These are phyloP conservation scores for Straminergon stramineum DNA, from an alignment of 225 moss, liverwort and hornwort genomes.

Conservation along the genomic window DNA sequence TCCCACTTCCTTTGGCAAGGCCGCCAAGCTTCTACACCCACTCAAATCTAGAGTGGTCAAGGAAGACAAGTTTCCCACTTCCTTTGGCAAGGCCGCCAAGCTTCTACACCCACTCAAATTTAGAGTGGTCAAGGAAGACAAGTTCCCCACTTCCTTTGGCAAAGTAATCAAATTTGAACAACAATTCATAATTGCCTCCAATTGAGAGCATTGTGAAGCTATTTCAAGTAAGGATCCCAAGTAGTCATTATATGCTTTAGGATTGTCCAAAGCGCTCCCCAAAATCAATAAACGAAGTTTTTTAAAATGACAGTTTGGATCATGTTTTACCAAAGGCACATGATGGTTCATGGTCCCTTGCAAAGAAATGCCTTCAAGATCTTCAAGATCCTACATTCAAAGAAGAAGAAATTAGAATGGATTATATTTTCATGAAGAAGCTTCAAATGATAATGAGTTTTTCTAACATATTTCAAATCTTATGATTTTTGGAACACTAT, in stretches of 20 bases:
- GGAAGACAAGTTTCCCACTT: no score
- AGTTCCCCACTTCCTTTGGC: no score
- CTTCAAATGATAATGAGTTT: fast-evolving
- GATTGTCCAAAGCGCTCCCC: fast-evolving
- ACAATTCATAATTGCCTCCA: not conserved
- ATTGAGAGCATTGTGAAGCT: not conserved
- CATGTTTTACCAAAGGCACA: no score
- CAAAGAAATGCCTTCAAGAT: no score
- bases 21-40: no score
- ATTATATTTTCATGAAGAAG: fast-evolving
- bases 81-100: no score
- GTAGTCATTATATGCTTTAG: fast-evolving
- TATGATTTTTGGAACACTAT: fast-evolving
- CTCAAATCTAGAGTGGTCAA: no score
- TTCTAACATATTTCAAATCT: not conserved
- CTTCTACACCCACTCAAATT: not conserved
- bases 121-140: not conserved
- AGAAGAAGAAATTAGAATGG: fast-evolving
- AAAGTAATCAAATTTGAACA: no score
- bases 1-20: no score
- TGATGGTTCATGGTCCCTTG: no score
- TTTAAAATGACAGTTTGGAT: no score
- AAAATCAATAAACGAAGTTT: no score
- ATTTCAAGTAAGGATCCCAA: fast-evolving
- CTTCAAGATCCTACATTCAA: not conserved